These are phyloP conservation scores for Leptosphaerulina australis DNA, from an alignment of 2,329 filamentous ascomycete genomes.

Conservation along the genomic window DNA sequence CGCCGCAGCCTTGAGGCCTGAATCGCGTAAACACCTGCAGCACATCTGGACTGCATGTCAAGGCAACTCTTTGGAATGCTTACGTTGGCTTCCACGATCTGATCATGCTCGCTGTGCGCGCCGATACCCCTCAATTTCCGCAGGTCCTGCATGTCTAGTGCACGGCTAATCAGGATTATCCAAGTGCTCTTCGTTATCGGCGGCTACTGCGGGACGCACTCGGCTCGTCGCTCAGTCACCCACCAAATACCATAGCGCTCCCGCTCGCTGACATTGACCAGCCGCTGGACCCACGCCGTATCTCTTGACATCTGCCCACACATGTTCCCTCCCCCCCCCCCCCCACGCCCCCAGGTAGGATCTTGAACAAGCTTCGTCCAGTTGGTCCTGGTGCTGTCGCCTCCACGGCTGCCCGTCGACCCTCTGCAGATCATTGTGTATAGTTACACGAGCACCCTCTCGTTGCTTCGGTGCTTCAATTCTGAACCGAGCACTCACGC, in stretches of 20 bases:
- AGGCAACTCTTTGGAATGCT: background rate
- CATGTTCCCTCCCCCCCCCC: background rate
- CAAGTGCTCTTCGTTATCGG: conserved; percentile 4
- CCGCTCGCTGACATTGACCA: conserved; percentile 12
- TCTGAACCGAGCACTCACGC: background rate
- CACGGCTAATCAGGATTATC: background rate
- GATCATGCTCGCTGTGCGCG: background rate
- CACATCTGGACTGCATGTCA: background rate
- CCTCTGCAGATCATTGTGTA: conserved; percentile 13
- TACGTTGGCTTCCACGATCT: background rate
- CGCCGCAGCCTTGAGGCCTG: background rate
- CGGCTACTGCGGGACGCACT: conserved; percentile 13
- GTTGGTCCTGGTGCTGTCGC: conserved; percentile 9
- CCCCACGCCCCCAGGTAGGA: conserved; percentile 7
- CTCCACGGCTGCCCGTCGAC: conserved; percentile 5
- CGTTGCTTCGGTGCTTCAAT: background rate
- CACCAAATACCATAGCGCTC: conserved; percentile 4
- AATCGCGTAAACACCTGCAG: conserved; percentile 3
- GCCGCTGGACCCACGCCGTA: conserved; percentile 2
- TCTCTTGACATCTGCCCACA: conserved; percentile 1
- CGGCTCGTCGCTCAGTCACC: conserved; percentile 12
- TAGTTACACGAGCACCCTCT: conserved; percentile 11
- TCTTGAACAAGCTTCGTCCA: conserved; percentile 5
- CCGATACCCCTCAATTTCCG: background rate
- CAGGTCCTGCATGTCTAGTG: background rate